Evolutionary conservation across 495 filamentous ascomycete genomes (phyloP), one percentile per base, ranked within the genome.

Genomic region (Hyaloscypha variabilis): DNA sequence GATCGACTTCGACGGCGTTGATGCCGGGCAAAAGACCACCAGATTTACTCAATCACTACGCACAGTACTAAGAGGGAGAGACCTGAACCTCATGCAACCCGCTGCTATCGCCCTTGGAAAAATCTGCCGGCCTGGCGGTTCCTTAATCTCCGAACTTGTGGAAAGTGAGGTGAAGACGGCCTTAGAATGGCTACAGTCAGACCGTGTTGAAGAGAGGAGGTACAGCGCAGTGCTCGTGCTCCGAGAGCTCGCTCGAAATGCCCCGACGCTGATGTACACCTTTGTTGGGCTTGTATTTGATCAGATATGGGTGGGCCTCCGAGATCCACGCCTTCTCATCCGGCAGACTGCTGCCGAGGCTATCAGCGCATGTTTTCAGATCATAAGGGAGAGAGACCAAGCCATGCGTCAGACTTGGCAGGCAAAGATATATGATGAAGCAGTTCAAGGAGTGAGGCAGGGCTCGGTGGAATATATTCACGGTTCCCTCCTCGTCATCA

Each of bases 161-260:
- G 95, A 99, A 69, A 91, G 93, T 64, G 96, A 99, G 74, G 92
- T 98, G 50, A 93, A 97, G 72, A 91, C 91, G 10, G 94, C 95
- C 0, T 78, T 98, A 49, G 95, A 99, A 78, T 97, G 91, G 91
- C 82, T 99, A 55, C 94, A 97, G 71, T 90, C 91, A n/a, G 96
- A 97, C 67, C 85, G 94, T 28, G 88, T 95, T 70, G 95, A 99
- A 78, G 92, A 91, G 67, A 82, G 95, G 67, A 86, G 95, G 50
- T 97, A 96, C 75, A 91, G 91, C 34, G 94, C 95, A 5, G 94
- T 97, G 25, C 82, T 99, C 21, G 87, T 95, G 23, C 87, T 99
- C 36, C 85, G 92, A 39, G 94, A 98, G 73, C 83, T 99, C 34
- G 93, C 92, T 13, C 85, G 89, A 70, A 94, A 93, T 73, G 96